phyloP scores from a whole-genome alignment of 257 asterid species.

The Solanum sitiens region DNA sequence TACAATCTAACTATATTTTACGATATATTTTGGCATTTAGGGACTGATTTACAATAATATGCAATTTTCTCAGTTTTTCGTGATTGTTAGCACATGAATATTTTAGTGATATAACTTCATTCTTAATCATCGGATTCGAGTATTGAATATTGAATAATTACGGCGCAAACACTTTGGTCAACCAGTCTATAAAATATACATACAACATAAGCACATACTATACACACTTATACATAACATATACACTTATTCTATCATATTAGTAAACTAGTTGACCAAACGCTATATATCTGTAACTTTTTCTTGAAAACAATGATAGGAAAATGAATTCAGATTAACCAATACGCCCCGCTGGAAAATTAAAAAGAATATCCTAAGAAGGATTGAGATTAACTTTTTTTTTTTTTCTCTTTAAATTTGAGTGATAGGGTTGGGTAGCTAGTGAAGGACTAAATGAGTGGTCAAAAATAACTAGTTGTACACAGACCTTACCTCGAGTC shows the following conservation, averaged over 20 bases:
- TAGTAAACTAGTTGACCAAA: background rate
- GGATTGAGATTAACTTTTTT: slow-evolving; percentile 4
- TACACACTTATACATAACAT: background rate
- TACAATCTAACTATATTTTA: background rate
- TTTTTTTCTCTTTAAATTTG: background rate
- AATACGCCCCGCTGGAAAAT: no score
- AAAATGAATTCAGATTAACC: background rate
- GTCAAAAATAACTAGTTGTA: background rate
- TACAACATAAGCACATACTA: background rate
- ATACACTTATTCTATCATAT: background rate
- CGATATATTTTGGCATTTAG: background rate
- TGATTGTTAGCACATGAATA: no score
- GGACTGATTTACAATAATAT: background rate
- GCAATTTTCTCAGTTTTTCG: background rate
- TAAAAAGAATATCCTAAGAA: background rate
- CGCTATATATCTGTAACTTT: background rate
- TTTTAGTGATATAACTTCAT: background rate
- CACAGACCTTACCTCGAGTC: background rate
- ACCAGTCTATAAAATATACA: background rate
- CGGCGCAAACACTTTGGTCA: background rate
- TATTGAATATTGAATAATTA: background rate
- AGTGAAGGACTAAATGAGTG: background rate
- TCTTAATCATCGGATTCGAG: background rate
- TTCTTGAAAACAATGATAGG: background rate
- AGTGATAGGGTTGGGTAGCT: background rate